These are phyloP conservation scores for Candida sithepensis DNA, from an alignment of 805 yeast species.

Conservation along the genomic window DNA sequence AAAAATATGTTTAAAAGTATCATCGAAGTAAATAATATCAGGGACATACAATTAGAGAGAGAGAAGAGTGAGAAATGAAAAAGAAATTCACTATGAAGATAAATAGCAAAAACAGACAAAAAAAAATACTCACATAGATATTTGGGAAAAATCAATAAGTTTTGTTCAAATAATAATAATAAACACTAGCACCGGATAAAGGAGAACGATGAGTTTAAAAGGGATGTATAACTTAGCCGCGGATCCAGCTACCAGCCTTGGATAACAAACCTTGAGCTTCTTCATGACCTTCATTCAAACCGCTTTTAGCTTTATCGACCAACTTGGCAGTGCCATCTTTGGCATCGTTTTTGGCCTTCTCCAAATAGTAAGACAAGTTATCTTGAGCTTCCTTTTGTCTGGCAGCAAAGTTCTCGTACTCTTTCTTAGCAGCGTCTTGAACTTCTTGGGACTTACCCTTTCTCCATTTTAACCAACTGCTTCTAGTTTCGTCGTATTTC, in stretches of 20 bases:
- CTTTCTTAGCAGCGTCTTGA: slow-evolving; percentile 25
- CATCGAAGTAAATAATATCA: no score
- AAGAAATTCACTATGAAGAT: no score
- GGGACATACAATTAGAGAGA: no score
- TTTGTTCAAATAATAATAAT: no score
- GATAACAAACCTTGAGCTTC: slow-evolving; percentile 22
- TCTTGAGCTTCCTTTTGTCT: slow-evolving; percentile 23
- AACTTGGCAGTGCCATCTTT: slow-evolving; percentile 5
- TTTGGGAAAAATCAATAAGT: no score
- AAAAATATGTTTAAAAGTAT: no score
- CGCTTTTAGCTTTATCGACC: slow-evolving; percentile 16
- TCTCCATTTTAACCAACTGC: slow-evolving; percentile 30
- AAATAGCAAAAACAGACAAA: no score
- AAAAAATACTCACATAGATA: no score
- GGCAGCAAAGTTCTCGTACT: slow-evolving; percentile 18
- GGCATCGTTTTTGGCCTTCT: slow-evolving; percentile 11
- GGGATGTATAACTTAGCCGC: slow-evolving; percentile 6
- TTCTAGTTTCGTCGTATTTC: slow-evolving; percentile 24
- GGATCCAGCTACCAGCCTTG: slow-evolving; percentile 18
- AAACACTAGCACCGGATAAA: no score
- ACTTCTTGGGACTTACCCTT: slow-evolving; percentile 26
- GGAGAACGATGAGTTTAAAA: no score
- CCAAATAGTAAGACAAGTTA: slow-evolving; percentile 13
- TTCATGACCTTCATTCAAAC: slow-evolving; percentile 16
- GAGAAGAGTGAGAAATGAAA: no score